Conservation (phyloP, 345 rosid species). For the Cardamine occulta region DNA sequence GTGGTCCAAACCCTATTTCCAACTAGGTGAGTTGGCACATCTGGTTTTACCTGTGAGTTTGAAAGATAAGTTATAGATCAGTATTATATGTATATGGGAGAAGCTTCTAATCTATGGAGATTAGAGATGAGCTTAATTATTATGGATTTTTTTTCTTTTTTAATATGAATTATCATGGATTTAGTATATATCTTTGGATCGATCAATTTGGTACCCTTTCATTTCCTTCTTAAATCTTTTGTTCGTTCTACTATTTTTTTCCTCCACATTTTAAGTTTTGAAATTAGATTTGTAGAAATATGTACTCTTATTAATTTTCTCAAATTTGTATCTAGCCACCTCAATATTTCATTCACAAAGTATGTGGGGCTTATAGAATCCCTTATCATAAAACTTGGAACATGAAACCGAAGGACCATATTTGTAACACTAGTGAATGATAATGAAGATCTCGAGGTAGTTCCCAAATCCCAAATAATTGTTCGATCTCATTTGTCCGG, state of each 20-base stretch:
- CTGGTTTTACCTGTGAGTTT: conserved; percentile 31
- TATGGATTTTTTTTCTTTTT: conserved; percentile 29
- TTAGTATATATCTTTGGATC: conserved; percentile 42
- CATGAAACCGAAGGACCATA: conserved; percentile 19
- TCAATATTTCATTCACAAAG: conserved; percentile 27
- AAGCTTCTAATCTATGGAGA: conserved; percentile 34
- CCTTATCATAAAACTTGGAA: background rate
- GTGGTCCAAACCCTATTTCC: conserved; percentile 95
- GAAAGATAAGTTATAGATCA: conserved; percentile 36
- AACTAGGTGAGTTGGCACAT: conserved; percentile 54
- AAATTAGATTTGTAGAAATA: conserved; percentile 34
- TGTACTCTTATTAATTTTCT: conserved; percentile 11
- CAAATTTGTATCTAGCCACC: conserved; percentile 30
- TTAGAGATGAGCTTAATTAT: conserved; percentile 11
- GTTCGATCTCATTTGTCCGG: conserved; percentile 14
- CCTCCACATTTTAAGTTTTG: conserved; percentile 32
- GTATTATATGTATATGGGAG: conserved; percentile 26
- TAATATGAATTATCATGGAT: conserved; percentile 25
- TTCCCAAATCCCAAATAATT: conserved; percentile 10
- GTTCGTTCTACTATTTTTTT: conserved; percentile 20
- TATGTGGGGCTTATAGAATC: conserved; percentile 12
- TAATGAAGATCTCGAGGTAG: conserved; percentile 32
- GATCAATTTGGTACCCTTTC: conserved; percentile 24
- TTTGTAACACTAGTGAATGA: conserved; percentile 26
- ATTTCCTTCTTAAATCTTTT: conserved; percentile 21